Percentiles rank a stretch among this genome's conserved stretches.
Evolutionary conservation across 768 basidiomycete species (phyloP).

Genomic region (Sporobolomyces pararoseus): DNA sequence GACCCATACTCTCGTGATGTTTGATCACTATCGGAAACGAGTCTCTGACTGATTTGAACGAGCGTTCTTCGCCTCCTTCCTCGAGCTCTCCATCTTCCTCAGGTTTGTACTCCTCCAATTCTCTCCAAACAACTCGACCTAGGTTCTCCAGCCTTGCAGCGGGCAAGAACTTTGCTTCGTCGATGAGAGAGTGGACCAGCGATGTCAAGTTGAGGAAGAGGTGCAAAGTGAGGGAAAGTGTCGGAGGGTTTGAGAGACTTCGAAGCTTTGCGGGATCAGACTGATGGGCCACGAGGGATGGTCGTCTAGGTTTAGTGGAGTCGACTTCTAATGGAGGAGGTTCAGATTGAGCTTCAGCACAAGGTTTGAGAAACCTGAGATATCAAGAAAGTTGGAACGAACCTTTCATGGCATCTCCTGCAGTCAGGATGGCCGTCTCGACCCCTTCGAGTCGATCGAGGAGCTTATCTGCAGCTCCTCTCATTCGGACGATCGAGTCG

Average conservation of each 20-base stretch:
- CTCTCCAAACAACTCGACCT: conserved; percentile 40
- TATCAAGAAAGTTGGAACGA: background rate
- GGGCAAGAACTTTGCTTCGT: conserved; percentile 34
- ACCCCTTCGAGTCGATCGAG: conserved; percentile 29
- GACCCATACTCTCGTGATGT: conserved; percentile 39
- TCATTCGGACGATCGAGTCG: conserved; percentile 46
- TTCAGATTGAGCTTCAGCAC: no score
- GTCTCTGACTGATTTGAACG: conserved; percentile 9
- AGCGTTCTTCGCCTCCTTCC: background rate
- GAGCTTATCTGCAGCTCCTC: conserved; percentile 28
- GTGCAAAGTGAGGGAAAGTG: conserved; percentile 38
- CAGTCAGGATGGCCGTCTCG: background rate
- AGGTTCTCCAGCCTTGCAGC: conserved; percentile 44
- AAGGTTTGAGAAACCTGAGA: no score
- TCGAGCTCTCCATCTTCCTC: conserved; percentile 16
- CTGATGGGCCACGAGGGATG: background rate
- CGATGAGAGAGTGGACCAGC: conserved; percentile 41
- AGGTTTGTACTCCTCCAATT: conserved; percentile 28
- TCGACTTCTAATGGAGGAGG: no score
- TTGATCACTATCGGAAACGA: conserved; percentile 45
- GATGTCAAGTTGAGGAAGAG: conserved; percentile 42
- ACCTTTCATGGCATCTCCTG: conserved; percentile 2
- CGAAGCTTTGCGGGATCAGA: background rate
- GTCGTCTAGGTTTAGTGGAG: background rate
- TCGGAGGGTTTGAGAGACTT: conserved; percentile 21